Evolutionary conservation across 2,329 filamentous ascomycete genomes (phyloP), one percentile per base, ranked within the genome.

Genomic region (Fusarium albidum): DNA sequence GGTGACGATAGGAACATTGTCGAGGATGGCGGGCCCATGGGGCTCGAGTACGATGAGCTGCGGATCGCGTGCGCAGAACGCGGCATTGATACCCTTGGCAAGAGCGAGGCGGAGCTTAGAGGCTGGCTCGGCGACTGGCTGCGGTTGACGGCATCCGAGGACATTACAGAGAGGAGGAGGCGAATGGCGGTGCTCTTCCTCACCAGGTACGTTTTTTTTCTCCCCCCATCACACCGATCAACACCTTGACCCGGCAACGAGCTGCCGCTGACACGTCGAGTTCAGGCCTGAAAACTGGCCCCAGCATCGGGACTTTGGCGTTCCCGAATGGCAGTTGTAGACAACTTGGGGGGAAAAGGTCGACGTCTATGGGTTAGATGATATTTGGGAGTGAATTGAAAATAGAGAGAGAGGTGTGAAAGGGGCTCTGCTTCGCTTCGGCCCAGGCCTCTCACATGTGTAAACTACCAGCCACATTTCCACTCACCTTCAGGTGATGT

Each of bases 1-100:
- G 74, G 80, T 31, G 93, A 97, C 73, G 91, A 96, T 73, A 73
- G 68, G 58, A 76, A 94, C 70, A 81, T 97, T 40, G 66, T 79
- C 14, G 75, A 79, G 31, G 82, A 84, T 39, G 90, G 89, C 1
- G 89, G 87, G 0, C 68, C 69, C 9, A 66, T 66, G 46, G 80
- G 74, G 17, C 75, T 96, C 63, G 81, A 81, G 59, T 73, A 73
- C 8, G 82, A 83, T 32, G 91, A 96, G 76, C 75, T 92, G 15
- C 75, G 76, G 55, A 80, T 91, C 53, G 91, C 91, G 12, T 89
- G 89, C 65, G 80, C 85, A 51, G 89, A 92, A 59, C 80, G 89
- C 12, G 90, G 88, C 1, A 78, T 89, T 29, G 75, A 84, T 63
- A 79, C 84, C 9, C 61, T 84, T 21, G 80, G 74, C 3, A 80